phyloP scores from a whole-genome alignment of 805 yeast species.

The Cyberlindnera japonica region DNA sequence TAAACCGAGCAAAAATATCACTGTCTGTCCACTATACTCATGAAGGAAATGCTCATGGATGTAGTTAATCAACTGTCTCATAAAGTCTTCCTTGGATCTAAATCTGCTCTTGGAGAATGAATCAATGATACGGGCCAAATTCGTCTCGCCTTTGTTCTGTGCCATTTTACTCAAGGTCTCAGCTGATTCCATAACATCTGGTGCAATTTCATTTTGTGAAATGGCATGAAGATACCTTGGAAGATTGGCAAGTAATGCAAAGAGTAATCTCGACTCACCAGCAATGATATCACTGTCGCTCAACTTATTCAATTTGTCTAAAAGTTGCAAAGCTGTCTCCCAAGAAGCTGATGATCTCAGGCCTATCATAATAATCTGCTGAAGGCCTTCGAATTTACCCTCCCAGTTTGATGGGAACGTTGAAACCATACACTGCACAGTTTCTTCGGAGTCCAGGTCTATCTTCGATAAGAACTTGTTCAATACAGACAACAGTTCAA shows the following conservation, averaged over 20 bases:
- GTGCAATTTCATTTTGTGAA: slow-evolving; percentile 48
- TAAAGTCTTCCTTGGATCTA: slow-evolving; percentile 85
- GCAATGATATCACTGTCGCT: slow-evolving; percentile 77
- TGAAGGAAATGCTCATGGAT: slow-evolving; percentile 71
- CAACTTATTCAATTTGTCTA: slow-evolving; percentile 66
- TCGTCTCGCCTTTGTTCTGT: slow-evolving; percentile 47
- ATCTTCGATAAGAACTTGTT: slow-evolving; percentile 82
- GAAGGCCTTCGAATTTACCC: slow-evolving; percentile 87
- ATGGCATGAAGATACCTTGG: slow-evolving; percentile 85
- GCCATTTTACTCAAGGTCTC: slow-evolving; percentile 60
- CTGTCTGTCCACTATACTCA: slow-evolving; percentile 64
- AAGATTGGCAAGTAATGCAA: slow-evolving; percentile 70
- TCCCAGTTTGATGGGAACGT: slow-evolving; percentile 97
- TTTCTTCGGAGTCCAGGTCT: slow-evolving; percentile 79
- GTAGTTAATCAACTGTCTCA: slow-evolving; percentile 72
- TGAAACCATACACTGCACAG: slow-evolving; percentile 75
- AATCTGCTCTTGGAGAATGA: slow-evolving; percentile 78
- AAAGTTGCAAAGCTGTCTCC: slow-evolving; percentile 68
- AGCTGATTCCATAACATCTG: slow-evolving; percentile 51
- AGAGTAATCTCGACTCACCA: slow-evolving; percentile 60
- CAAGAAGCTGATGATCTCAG: slow-evolving; percentile 76
- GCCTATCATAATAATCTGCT: slow-evolving; percentile 75
- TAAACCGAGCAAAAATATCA: slow-evolving; percentile 74
- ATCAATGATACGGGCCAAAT: slow-evolving; percentile 65
- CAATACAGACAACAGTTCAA: slow-evolving; percentile 79